phyloP scores from a whole-genome alignment of 768 basidiomycete genomes.

The Agaricus blazei region DNA sequence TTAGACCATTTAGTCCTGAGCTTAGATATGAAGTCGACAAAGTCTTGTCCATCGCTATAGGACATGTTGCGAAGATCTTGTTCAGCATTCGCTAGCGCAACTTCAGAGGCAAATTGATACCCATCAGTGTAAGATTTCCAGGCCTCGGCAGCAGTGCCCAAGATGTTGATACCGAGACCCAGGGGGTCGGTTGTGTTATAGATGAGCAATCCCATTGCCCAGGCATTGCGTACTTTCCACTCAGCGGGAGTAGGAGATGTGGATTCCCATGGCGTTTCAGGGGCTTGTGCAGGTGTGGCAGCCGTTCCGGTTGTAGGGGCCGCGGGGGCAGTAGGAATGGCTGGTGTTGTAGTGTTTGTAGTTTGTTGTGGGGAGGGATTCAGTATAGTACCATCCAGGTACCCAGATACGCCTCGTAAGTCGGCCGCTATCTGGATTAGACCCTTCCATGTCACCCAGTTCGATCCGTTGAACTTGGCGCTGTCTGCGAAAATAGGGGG shows the following conservation, averaged over 20 bases:
- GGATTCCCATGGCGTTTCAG: no score
- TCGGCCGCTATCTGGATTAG: no score
- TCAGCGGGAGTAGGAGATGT: background rate
- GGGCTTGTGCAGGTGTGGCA: no score
- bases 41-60: background rate
- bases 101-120: background rate
- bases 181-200: background rate
- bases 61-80: background rate
- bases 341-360: no score
- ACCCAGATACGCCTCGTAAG: no score
- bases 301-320: no score
- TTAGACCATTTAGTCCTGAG: background rate
- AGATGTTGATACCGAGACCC: background rate
- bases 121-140: background rate
- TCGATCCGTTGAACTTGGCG: no score
- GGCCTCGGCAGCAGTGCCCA: background rate
- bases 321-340: no score
- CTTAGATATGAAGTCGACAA: background rate
- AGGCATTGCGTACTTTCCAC: background rate
- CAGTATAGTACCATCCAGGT: no score
- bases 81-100: background rate
- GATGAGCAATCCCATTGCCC: background rate
- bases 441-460: no score
- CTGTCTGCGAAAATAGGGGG: no score
- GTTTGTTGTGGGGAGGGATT: no score